These are phyloP conservation scores for Amanita rubescens DNA, from an alignment of 768 basidiomycete species.

Conservation along the genomic window DNA sequence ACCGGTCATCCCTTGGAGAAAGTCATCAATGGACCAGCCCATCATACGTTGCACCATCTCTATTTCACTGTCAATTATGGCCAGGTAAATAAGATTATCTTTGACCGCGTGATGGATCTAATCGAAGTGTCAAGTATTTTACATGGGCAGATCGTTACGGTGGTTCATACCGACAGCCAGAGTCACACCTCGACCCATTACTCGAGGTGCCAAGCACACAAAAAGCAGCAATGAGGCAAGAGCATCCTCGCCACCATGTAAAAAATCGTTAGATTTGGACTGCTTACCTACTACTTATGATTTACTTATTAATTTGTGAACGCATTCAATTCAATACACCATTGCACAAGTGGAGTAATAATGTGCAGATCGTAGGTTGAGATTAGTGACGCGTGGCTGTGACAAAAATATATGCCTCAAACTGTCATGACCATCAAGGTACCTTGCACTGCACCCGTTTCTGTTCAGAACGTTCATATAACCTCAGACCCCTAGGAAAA, in stretches of 20 bases:
- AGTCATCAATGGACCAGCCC: slow-evolving; percentile 95
- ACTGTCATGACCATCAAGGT: not conserved
- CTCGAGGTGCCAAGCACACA: slow-evolving; percentile 47
- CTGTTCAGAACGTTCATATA: not conserved
- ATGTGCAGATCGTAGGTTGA: not conserved
- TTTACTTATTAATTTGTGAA: not conserved
- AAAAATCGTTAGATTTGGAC: not conserved
- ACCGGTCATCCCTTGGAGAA: slow-evolving; percentile 83
- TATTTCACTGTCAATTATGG: slow-evolving; percentile 98
- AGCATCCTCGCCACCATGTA: not conserved
- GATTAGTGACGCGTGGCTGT: not conserved
- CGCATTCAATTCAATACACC: too few species aligned
- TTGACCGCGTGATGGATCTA: not conserved
- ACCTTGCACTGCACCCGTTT: not conserved
- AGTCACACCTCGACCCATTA: slow-evolving; percentile 76
- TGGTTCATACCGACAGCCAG: slow-evolving; percentile 87
- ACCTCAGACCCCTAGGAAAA: slow-evolving; percentile 32
- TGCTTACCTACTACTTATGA: not conserved
- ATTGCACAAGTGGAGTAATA: too few species aligned
- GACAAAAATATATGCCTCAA: not conserved
- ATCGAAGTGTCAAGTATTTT: slow-evolving; percentile 67
- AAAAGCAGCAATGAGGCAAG: slow-evolving; percentile 18
- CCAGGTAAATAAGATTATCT: slow-evolving; percentile 41
- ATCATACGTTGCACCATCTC: slow-evolving; percentile 94
- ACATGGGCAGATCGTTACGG: slow-evolving; percentile 86